Base-by-base conservation (phyloP, 345 rosid genomes). In the Acer campestre region DNA sequence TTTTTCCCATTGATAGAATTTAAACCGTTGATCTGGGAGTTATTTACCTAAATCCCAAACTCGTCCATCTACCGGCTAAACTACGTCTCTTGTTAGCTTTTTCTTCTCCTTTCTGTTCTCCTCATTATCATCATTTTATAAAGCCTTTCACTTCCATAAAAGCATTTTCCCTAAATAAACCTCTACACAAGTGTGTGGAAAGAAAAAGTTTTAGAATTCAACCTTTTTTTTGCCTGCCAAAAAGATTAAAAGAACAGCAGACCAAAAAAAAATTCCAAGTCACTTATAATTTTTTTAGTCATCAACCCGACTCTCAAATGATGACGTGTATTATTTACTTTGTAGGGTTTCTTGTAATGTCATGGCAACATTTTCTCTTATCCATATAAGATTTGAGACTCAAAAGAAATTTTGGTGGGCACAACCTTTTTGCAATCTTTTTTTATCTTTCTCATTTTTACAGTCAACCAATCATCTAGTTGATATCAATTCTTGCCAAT, bases 361-460 rank as follows among this genome's bases (percentile, higher is more conserved):
- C 62, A 59, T 2, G 31, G 27, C 66, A 71, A 6, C 49, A 64
- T 62, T 70, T 73, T 14, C 68, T 79, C 72, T 66, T 67, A 70
- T 81, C 77, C 67, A 22, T 62, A 29, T 25, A 53, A 59, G 68
- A 44, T 71, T 49, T 51, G n/a, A 75, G 63, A 75, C 78, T 84
- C 79, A 38, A 62, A 62, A 78, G 63, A 48, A 62, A 64, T 40
- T 62, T 44, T 38, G 0, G 78, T 80, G 68, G 68, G 77, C 59
- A 64, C n/a, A n/a, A 61, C 61, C 67, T 25, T 29, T 22, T 12
- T 17, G 35, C 14, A 38, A 49, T 70, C 31, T 17, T 68, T 53
- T 63, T 48, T 42, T 35, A 61, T 48, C 38, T 46, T 61, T 73
- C 22, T 44, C 22, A 67, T 80, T 74, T 77, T 73, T 44, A 69